A percentile compares a stretch with the other conserved stretches of the same genome.
phyloP scores from a whole-genome alignment of 352 stramenopile genomes.

The Globisporangium uncinulatum region DNA sequence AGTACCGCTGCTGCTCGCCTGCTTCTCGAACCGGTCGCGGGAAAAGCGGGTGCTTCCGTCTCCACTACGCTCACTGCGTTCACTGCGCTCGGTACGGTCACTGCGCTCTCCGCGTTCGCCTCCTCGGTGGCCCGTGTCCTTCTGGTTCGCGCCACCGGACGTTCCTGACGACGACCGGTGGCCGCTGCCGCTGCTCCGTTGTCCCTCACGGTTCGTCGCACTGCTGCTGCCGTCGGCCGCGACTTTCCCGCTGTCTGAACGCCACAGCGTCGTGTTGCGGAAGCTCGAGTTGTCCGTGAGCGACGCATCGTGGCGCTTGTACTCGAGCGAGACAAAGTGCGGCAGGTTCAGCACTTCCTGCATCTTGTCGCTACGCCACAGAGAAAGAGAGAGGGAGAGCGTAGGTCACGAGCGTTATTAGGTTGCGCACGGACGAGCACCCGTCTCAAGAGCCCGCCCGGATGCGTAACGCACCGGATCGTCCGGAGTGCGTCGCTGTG shows the following conservation, averaged over 20 bases:
- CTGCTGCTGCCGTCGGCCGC: constrained; percentile 22
- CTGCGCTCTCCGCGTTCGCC: constrained; percentile 13
- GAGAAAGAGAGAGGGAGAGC: not conserved
- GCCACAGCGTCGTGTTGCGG: constrained; percentile 77
- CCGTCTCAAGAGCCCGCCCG: too few species aligned
- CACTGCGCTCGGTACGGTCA: constrained; percentile 16
- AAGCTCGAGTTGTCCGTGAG: constrained; percentile 79
- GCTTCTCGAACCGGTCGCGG: constrained; percentile 38
- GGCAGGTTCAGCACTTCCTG: constrained; percentile 88
- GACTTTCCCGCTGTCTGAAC: constrained; percentile 46
- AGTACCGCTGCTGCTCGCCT: constrained; percentile 4
- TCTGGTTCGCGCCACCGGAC: constrained; percentile 10
- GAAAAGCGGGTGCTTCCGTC: constrained; percentile 37
- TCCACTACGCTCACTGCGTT: constrained; percentile 10
- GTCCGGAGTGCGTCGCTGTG: constrained; percentile 87
- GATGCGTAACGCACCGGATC: constrained; percentile 43
- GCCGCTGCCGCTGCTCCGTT: constrained; percentile 11
- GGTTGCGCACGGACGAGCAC: not conserved
- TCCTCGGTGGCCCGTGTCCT: constrained; percentile 10
- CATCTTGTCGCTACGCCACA: constrained; percentile 72
- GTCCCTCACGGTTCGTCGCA: constrained; percentile 36
- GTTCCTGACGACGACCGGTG: constrained; percentile 12
- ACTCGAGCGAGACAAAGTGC: constrained; percentile 89
- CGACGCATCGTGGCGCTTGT: constrained; percentile 88
- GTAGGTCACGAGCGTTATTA: not conserved